Evolutionary conservation across 768 basidiomycete genomes (phyloP).

Genomic region (Cubamyces sp.): DNA sequence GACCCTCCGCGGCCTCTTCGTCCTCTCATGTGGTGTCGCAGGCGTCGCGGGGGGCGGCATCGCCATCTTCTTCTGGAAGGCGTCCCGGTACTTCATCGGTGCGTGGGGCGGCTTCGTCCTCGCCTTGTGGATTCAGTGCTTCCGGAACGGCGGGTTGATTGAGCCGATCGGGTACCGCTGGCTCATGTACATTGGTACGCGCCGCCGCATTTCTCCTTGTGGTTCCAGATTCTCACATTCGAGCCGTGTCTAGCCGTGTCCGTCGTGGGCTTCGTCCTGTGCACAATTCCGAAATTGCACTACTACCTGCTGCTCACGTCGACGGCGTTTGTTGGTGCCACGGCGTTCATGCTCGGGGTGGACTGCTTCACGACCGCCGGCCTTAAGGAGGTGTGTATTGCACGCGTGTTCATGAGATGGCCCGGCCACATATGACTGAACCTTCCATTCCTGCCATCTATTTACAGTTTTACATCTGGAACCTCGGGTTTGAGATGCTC

Average conservation of each 20-base stretch:
- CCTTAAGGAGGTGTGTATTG: conserved; percentile 78
- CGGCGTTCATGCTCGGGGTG: conserved; percentile 88
- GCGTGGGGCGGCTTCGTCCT: conserved; percentile 89
- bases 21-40: conserved; percentile 78
- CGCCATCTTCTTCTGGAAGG: conserved; percentile 93
- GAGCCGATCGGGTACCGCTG: conserved; percentile 77
- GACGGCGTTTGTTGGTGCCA: conserved; percentile 89
- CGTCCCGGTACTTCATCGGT: conserved; percentile 79
- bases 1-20: conserved; percentile 87
- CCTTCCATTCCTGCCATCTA: conserved; percentile 23
- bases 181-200: conserved; percentile 84
- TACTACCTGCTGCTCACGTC: conserved; percentile 85
- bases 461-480: conserved; percentile 90
- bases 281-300: conserved; percentile 85
- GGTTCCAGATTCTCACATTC: conserved; percentile 26
- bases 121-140: conserved; percentile 86
- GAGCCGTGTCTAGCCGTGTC: conserved; percentile 54
- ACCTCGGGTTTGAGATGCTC: conserved; percentile 80
- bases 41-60: conserved; percentile 84
- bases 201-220: conserved; percentile 18
- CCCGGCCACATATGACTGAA: background rate
- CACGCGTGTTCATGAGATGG: background rate
- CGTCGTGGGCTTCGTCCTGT: conserved; percentile 79
- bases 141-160: conserved; percentile 82
- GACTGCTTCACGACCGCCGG: conserved; percentile 93